Percentiles rank a stretch among this genome's conserved stretches.
phyloP scores from a whole-genome alignment of 176 grass and related monocot genomes.

The Oryza coarctata region DNA sequence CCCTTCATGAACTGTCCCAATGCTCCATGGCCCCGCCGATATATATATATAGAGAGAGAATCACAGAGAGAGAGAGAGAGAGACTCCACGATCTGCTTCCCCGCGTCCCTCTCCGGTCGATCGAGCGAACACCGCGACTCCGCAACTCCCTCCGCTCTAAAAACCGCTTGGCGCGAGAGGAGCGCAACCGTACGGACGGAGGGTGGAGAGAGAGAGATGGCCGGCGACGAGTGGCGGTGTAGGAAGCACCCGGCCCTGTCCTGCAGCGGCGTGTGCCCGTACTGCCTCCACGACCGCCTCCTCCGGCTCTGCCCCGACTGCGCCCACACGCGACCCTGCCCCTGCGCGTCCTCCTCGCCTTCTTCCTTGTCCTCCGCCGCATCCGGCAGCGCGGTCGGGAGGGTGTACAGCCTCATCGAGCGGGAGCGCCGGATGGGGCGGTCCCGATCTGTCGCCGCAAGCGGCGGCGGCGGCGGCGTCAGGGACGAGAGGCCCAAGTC shows the following conservation, averaged over 20 bases:
- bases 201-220: slow-evolving; percentile 21
- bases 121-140: background rate
- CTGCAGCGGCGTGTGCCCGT: slow-evolving; percentile 57
- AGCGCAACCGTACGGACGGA: background rate
- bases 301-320: slow-evolving; percentile 80
- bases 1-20: background rate
- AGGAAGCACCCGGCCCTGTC: slow-evolving; percentile 37
- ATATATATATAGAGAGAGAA: background rate
- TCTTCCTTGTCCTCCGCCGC: slow-evolving; percentile 38
- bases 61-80: no score
- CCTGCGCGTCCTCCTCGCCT: slow-evolving; percentile 21
- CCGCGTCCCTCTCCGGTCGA: slow-evolving; percentile 11
- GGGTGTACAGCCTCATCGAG: slow-evolving; percentile 33
- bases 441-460: slow-evolving; percentile 49
- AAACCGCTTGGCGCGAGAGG: background rate
- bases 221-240: slow-evolving; percentile 52
- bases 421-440: slow-evolving; percentile 40
- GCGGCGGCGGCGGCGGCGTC: background rate
- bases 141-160: background rate
- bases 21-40: background rate
- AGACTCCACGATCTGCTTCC: background rate
- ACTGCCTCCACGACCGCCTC: slow-evolving; percentile 74
- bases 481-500: slow-evolving; percentile 21
- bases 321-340: slow-evolving; percentile 58
- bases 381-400: slow-evolving; percentile 18